Conservation (phyloP, 495 filamentous ascomycete genomes). For the Geoglossum glabrum region DNA sequence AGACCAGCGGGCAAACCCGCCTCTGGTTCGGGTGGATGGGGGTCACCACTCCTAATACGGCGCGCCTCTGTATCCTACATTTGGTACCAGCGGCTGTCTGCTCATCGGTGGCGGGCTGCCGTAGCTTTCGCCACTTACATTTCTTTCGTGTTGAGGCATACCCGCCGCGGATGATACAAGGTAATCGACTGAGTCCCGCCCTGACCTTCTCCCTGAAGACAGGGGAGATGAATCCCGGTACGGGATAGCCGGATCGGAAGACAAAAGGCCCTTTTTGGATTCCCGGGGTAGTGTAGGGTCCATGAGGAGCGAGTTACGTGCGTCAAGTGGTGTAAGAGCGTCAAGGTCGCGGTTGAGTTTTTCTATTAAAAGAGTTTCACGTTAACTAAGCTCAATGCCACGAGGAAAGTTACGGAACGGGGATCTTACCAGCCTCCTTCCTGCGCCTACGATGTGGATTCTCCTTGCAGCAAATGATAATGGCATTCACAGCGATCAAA, state of each 20-base stretch:
- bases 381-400: not conserved
- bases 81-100: not conserved
- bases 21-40: not conserved
- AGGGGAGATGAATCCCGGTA: not conserved
- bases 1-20: not conserved
- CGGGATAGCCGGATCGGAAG: not conserved
- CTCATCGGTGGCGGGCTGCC: not conserved
- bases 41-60: not conserved
- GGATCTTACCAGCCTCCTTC: slow-evolving; percentile 61
- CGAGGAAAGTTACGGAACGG: not conserved
- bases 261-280: not conserved
- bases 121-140: not conserved
- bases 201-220: not conserved
- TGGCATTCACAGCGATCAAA: slow-evolving; percentile 73
- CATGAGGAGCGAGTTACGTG: slow-evolving; percentile 77
- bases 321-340: slow-evolving; percentile 72
- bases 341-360: slow-evolving; percentile 69
- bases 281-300: slow-evolving; percentile 6
- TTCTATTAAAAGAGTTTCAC: slow-evolving; percentile 26
- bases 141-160: not conserved
- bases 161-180: not conserved
- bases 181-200: not conserved
- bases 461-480: slow-evolving; percentile 59
- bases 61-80: not conserved
- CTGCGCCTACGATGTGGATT: slow-evolving; percentile 75